A percentile compares a stretch with the other conserved stretches of the same genome.
Conservation (phyloP, 106 monocot genomes). For the Dendrobium chrysotoxum region DNA sequence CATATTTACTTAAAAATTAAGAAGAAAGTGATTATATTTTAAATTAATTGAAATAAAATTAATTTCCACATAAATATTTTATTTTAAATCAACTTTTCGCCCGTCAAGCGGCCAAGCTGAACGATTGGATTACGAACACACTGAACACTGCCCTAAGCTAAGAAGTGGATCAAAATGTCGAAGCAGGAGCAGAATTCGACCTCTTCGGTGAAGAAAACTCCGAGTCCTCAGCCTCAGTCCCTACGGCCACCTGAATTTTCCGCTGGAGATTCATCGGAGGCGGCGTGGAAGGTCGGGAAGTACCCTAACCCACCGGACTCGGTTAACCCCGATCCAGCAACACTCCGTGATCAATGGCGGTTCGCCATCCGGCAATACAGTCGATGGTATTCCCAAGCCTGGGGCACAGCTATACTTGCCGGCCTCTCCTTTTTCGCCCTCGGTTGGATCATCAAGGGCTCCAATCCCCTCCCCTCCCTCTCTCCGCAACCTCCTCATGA, state of each 20-base stretch:
- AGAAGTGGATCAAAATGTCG: constrained; percentile 13
- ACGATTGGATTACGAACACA: no score
- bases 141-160: no score
- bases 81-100: no score
- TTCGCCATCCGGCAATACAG: constrained; percentile 81
- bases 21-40: no score
- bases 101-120: no score
- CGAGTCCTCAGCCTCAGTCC: constrained; percentile 4
- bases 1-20: no score
- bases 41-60: no score
- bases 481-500: neutral
- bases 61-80: no score
- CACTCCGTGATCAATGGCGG: constrained; percentile 91
- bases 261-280: neutral
- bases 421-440: constrained; percentile 85
- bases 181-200: constrained; percentile 8
- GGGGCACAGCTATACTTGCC: constrained; percentile 97
- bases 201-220: constrained; percentile 8
- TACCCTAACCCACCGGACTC: constrained; percentile 86
- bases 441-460: constrained; percentile 94
- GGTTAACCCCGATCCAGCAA: constrained; percentile 63
- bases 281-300: constrained; percentile 2
- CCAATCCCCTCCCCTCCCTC: constrained; percentile 69
- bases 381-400: constrained; percentile 85
- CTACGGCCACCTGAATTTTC: neutral